phyloP scores from a whole-genome alignment of 2,329 filamentous ascomycete species.

The Cladosporium sp. region DNA sequence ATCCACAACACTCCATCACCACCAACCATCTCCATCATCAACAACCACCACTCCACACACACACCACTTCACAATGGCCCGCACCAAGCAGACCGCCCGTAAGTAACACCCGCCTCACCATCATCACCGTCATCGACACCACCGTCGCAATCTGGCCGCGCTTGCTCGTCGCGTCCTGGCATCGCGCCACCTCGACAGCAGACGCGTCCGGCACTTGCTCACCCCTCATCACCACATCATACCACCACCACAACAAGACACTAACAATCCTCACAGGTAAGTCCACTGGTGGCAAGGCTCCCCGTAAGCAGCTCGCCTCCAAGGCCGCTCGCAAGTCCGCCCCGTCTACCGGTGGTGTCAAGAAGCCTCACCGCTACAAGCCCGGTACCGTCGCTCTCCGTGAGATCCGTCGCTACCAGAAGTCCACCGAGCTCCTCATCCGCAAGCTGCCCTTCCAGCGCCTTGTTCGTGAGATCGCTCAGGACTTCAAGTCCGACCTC shows the following conservation, averaged over 20 bases:
- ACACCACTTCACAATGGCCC: slow-evolving; percentile 42
- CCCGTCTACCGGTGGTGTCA: slow-evolving; percentile 77
- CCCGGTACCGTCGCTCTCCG: slow-evolving; percentile 72
- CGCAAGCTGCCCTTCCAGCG: slow-evolving; percentile 75
- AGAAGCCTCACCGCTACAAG: slow-evolving; percentile 55
- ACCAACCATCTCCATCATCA: slow-evolving; percentile 21
- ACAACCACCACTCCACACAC: slow-evolving; percentile 31
- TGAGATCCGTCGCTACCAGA: slow-evolving; percentile 89
- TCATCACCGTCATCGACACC: slow-evolving; percentile 57
- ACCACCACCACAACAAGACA: slow-evolving; percentile 17
- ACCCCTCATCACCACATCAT: slow-evolving; percentile 5
- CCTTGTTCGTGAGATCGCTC: slow-evolving; percentile 72
- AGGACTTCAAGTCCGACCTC: slow-evolving; percentile 63
- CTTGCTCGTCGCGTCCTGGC: slow-evolving; percentile 17
- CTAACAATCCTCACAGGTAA: slow-evolving; percentile 55
- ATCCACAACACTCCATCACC: slow-evolving; percentile 12
- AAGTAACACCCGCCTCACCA: slow-evolving; percentile 34
- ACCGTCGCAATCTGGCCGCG: slow-evolving; percentile 52
- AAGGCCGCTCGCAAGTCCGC: slow-evolving; percentile 99
- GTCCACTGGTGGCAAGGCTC: slow-evolving; percentile 69
- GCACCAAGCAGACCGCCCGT: slow-evolving; percentile 55
- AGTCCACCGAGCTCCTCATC: slow-evolving; percentile 80
- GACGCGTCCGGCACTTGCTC: slow-evolving; percentile 17
- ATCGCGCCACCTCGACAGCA: slow-evolving; percentile 17
- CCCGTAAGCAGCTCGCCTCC: slow-evolving; percentile 95